Conservation (phyloP, 257 asterid genomes). For the Rehmannia glutinosa region DNA sequence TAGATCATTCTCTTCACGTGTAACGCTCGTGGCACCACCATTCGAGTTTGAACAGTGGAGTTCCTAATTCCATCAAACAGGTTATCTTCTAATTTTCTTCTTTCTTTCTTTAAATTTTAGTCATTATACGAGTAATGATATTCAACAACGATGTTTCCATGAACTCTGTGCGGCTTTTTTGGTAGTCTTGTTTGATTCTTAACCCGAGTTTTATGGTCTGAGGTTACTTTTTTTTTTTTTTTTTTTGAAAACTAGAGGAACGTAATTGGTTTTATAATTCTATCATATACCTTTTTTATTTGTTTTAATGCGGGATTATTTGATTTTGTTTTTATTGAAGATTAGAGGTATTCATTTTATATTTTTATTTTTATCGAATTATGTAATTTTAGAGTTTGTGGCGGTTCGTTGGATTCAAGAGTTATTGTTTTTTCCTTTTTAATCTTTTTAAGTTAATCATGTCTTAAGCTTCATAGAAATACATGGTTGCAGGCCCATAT, state of each 20-base stretch:
- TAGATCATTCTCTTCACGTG: no score
- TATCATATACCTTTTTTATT: not conserved
- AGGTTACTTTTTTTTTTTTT: not conserved
- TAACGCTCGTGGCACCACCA: no score
- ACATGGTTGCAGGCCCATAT: not conserved
- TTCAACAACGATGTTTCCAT: not conserved
- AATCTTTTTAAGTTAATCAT: no score
- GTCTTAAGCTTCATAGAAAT: no score
- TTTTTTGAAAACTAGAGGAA: no score
- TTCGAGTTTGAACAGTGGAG: no score
- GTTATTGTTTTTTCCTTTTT: not conserved
- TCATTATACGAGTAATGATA: not conserved
- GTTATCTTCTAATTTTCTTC: not conserved
- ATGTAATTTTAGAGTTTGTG: not conserved
- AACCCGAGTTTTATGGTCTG: not conserved
- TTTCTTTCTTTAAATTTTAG: not conserved
- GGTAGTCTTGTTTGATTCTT: not conserved
- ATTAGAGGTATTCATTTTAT: not conserved
- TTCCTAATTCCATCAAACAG: not conserved
- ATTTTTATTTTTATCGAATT: not conserved
- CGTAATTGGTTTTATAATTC: not conserved
- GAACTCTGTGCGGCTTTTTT: not conserved
- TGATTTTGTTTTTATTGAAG: not conserved
- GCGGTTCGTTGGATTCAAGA: not conserved
- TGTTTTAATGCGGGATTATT: not conserved